Conservation (phyloP, 441 rosid genomes). For the Adansonia gregorii region DNA sequence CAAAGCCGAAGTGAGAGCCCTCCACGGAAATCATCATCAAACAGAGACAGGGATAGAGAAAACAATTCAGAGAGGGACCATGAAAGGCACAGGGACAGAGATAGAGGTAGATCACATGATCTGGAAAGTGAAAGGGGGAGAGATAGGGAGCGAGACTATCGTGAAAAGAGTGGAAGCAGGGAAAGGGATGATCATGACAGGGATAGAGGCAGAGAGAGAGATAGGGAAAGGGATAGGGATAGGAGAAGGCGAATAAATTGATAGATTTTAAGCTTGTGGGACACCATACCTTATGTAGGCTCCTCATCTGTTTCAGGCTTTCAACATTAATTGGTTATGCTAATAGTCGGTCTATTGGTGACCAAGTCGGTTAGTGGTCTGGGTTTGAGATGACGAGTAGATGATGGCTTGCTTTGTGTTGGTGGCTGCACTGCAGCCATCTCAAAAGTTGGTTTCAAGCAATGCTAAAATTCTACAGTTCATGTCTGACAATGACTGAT, state of each 20-base stretch:
- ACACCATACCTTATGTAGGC: neutral
- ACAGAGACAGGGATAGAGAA: slow-evolving; percentile 67
- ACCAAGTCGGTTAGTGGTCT: neutral
- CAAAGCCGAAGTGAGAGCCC: slow-evolving; percentile 76
- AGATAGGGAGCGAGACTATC: slow-evolving; percentile 54
- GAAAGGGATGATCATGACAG: slow-evolving; percentile 84
- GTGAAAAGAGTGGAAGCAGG: slow-evolving; percentile 87
- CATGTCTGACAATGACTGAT: neutral
- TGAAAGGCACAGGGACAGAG: slow-evolving; percentile 56
- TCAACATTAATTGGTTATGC: neutral
- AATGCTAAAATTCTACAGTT: slow-evolving; percentile 8
- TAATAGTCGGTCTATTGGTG: neutral
- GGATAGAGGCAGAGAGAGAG: slow-evolving; percentile 67
- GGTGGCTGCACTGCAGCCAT: slow-evolving; percentile 4
- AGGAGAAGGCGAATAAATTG: slow-evolving; percentile 61
- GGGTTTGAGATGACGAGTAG: neutral
- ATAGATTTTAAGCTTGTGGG: slow-evolving; percentile 25
- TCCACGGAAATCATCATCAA: slow-evolving; percentile 59
- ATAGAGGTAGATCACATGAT: slow-evolving; percentile 38
- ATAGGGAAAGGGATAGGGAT: slow-evolving; percentile 44
- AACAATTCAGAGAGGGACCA: slow-evolving; percentile 53
- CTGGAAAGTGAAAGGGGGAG: slow-evolving; percentile 55
- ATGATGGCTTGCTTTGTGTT: neutral
- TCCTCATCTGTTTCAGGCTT: neutral
- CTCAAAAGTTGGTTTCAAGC: neutral